Conservation (phyloP, 371 early-diverging fungal species). For the Syncephalastrum contaminatum region DNA sequence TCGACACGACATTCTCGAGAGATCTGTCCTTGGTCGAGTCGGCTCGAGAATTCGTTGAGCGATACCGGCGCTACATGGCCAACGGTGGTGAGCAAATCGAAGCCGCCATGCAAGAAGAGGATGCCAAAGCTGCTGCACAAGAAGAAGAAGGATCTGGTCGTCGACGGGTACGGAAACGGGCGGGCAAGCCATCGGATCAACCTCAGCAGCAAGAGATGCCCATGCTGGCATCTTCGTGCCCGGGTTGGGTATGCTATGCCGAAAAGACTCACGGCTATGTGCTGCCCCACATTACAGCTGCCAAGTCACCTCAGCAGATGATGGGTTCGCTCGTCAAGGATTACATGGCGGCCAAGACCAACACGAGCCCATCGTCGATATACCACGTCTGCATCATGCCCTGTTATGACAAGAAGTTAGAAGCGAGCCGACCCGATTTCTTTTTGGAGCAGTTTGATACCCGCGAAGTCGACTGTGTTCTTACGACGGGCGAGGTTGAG, state of each 20-base stretch:
- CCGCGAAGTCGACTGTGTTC: constrained; percentile 93
- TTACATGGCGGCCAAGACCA: constrained; percentile 66
- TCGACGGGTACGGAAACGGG: constrained; percentile 25
- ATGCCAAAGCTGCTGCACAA: constrained; percentile 21
- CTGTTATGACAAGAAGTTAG: constrained; percentile 98
- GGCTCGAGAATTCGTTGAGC: constrained; percentile 86
- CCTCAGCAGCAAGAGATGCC: constrained; percentile 49
- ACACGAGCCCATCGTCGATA: constrained; percentile 67
- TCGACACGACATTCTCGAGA: constrained; percentile 86
- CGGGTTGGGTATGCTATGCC: constrained; percentile 98
- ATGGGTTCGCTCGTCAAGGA: constrained; percentile 92
- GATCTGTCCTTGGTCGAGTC: constrained; percentile 83
- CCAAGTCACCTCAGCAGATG: constrained; percentile 95
- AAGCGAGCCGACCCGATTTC: constrained; percentile 92
- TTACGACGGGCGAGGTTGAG: constrained; percentile 86
- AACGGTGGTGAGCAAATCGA: constrained; percentile 45
- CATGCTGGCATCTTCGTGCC: constrained; percentile 83
- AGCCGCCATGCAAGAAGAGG: constrained; percentile 29
- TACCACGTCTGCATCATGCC: constrained; percentile 96
- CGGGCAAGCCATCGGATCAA: constrained; percentile 15
- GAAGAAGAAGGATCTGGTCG: constrained; percentile 7
- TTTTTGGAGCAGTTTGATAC: constrained; percentile 74
- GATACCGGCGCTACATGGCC: constrained; percentile 53
- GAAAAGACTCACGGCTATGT: constrained; percentile 94
- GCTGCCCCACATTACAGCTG: constrained; percentile 78